Evolutionary conservation across 2,329 filamentous ascomycete genomes (phyloP).

Genomic region (Pestalotiopsis sp.): DNA sequence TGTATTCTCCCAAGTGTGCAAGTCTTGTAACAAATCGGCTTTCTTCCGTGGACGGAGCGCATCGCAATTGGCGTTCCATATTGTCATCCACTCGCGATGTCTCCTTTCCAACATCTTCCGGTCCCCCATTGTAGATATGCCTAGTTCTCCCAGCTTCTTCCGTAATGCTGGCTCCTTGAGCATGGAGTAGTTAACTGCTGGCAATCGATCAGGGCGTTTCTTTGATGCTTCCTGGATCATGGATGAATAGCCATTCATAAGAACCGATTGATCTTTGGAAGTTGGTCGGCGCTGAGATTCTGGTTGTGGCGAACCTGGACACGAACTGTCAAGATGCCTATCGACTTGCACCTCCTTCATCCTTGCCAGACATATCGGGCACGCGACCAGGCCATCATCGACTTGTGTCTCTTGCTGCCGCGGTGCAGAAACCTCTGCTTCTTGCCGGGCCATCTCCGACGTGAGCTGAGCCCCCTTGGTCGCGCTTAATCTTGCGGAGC

Average conservation of each 20-base stretch:
- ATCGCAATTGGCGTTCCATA: conserved; percentile 98
- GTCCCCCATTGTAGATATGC: conserved; percentile 72
- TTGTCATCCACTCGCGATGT: conserved; percentile 90
- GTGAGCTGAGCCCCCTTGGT: conserved; percentile 40
- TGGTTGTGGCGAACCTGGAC: conserved; percentile 39
- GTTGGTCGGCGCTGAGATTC: conserved; percentile 22
- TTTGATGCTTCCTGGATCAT: conserved; percentile 25
- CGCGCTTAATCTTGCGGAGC: conserved; percentile 53
- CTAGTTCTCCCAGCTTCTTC: conserved; percentile 81
- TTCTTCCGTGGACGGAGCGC: conserved; percentile 73
- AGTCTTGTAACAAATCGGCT: conserved; percentile 72
- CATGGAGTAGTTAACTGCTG: conserved; percentile 83
- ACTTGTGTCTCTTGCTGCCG: conserved; percentile 21
- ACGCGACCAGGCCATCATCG: conserved; percentile 79
- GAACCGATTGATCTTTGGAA: conserved; percentile 19
- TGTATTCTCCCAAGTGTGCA: conserved; percentile 86
- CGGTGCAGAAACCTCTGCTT: conserved; percentile 37
- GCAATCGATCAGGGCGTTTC: conserved; percentile 64
- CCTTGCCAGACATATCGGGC: conserved; percentile 76
- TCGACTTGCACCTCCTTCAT: conserved; percentile 84
- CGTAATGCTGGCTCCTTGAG: conserved; percentile 78
- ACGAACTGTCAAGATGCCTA: conserved; percentile 75
- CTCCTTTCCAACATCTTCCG: conserved; percentile 74
- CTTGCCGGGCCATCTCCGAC: conserved; percentile 36
- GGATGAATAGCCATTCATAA: conserved; percentile 12